These are phyloP conservation scores for Hyaloscypha finlandica DNA, from an alignment of 495 filamentous ascomycete species.

Conservation along the genomic window DNA sequence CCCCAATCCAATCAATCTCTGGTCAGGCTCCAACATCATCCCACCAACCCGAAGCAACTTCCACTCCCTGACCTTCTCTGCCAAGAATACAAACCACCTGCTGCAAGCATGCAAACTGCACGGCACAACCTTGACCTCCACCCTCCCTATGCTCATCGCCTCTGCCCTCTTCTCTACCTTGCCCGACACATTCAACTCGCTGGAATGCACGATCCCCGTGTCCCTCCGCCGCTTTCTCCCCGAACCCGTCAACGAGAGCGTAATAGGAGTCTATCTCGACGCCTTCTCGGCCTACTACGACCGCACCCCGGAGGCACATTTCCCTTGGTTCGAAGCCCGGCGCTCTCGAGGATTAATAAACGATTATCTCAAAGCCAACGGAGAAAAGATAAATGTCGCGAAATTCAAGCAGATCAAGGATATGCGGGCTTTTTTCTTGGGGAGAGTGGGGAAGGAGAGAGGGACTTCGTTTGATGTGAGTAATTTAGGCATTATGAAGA, in stretches of 20 bases:
- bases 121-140: constrained; percentile 16
- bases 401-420: constrained; percentile 14
- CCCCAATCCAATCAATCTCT: background rate
- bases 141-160: constrained; percentile 19
- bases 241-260: background rate
- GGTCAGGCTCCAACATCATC: constrained; percentile 8
- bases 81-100: background rate
- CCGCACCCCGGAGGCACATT: background rate
- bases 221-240: constrained; percentile 22
- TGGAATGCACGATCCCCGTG: constrained; percentile 23
- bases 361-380: constrained; percentile 12
- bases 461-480: constrained; percentile 24
- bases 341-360: constrained; percentile 3
- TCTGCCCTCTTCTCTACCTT: constrained; percentile 9
- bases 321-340: constrained; percentile 13
- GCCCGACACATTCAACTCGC: background rate
- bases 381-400: constrained; percentile 12
- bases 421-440: constrained; percentile 16
- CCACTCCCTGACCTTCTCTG: constrained; percentile 17
- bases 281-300: constrained; percentile 10
- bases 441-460: constrained; percentile 12
- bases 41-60: constrained; percentile 1
- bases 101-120: constrained; percentile 7
- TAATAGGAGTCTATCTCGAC: constrained; percentile 23
- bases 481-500: constrained; percentile 23